Base-by-base conservation (phyloP, 371 early-diverging fungal genomes). In the Mucor sp. region DNA sequence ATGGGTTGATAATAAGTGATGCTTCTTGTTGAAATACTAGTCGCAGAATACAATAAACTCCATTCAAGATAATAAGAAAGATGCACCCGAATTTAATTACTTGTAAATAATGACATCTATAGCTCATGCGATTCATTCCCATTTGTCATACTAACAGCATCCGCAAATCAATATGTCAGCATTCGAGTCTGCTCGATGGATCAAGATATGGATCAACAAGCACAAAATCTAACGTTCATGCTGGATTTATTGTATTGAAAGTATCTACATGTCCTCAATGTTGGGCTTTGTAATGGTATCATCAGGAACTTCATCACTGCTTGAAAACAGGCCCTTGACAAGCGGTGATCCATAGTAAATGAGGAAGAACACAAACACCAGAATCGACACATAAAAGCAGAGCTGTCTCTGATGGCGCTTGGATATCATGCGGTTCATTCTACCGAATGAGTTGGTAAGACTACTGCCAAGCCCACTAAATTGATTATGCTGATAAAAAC, bases 361-460 rank as follows among this genome's bases (percentile, higher is more conserved):
- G 23, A 81, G 8, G 27, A 78, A 70, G 59, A 81, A 81, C 11
- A 67, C 53, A 8, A 63, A 27, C 1, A 81, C 69, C 8, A 68
- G 58, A 12, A 78, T 61, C 4, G 72, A 55, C 1, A 81, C 71
- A 55, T 81, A 81, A 43, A 69, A 71, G 23, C 78, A 81, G 39
- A 81, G 53, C 27, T 81, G 82, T 58, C 82, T 74, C 62, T 81
- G 73, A 37, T 78, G 82, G 14, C 82, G 82, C 17, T 71, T 81
- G 2, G 82, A 81, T 23, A 78, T 65, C 82, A 81, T 81, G 21
- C 79, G 70, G 48, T 77, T 78, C 70, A 81, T 71, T 28, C 77
- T 64, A 2, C 79, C 75, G 68, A 75, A 75, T 3, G 82, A 78
- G 35, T 76, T 72, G 17, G 43, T 39, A 3, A 81, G 62, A 4